Conservation (phyloP, 2,329 filamentous ascomycete species). For the Metarhizium robertsii region DNA sequence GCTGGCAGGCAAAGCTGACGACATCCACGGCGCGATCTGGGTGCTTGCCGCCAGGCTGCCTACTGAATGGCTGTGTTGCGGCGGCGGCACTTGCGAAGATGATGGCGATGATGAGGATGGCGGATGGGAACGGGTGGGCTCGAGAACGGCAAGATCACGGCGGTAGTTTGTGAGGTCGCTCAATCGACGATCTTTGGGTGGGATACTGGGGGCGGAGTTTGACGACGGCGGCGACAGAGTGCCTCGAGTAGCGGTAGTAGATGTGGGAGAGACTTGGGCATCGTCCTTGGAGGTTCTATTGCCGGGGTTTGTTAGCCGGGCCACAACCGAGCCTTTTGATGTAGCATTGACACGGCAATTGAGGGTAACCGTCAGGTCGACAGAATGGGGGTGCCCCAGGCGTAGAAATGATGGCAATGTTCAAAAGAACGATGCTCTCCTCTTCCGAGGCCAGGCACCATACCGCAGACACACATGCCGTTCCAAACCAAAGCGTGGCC, state of each 20-base stretch:
- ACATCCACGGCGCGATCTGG: conserved; percentile 52
- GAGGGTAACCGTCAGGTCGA: background rate
- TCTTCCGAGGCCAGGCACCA: too few species aligned
- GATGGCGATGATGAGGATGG: conserved; percentile 14
- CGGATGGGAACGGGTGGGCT: conserved; percentile 47
- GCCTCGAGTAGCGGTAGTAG: conserved; percentile 32
- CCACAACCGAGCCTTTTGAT: background rate
- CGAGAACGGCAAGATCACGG: conserved; percentile 61
- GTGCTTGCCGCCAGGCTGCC: conserved; percentile 34
- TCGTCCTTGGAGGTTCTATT: conserved; percentile 22
- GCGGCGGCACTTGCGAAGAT: conserved; percentile 28
- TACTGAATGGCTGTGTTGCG: conserved; percentile 35
- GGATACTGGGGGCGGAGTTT: conserved; percentile 26
- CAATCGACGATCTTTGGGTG: conserved; percentile 42
- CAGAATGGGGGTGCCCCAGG: too few species aligned
- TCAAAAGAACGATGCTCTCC: too few species aligned
- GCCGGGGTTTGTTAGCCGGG: conserved; percentile 1
- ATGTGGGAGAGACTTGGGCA: conserved; percentile 42
- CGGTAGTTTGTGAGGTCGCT: conserved; percentile 61
- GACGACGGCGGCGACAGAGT: conserved; percentile 36
- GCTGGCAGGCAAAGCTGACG: conserved; percentile 26
- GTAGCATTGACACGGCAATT: background rate
- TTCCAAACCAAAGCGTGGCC: too few species aligned
- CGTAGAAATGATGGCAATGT: too few species aligned
- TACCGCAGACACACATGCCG: too few species aligned